Percentiles rank a stretch among this genome's conserved stretches.
Evolutionary conservation across 164 flowering plant species (phyloP).

Genomic region (Brasenia schreberi): DNA sequence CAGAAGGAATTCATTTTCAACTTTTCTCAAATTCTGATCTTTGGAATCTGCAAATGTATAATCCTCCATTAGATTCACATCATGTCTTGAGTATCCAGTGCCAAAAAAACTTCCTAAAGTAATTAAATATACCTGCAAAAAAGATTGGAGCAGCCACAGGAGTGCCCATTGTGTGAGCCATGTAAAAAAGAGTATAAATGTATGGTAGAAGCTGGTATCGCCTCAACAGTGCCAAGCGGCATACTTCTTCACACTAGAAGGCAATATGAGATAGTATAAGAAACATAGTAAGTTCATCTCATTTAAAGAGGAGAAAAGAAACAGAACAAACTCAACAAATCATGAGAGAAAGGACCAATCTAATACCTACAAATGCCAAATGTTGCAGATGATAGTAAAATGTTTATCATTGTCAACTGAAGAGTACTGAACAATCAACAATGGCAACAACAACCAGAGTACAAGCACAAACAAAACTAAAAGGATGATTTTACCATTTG

Average conservation of each 20-base stretch:
- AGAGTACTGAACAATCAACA: too few relatives aligned
- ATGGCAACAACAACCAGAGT: too few relatives aligned
- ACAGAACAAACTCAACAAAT: background rate
- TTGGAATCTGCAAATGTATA: constrained; percentile 52
- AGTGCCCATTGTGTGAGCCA: constrained; percentile 72
- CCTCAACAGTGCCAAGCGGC: constrained; percentile 79
- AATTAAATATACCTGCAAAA: constrained; percentile 53
- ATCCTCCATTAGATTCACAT: constrained; percentile 1
- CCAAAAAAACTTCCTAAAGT: background rate
- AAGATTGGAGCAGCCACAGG: constrained; percentile 78
- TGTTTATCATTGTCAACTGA: too few relatives aligned
- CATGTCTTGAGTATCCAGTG: background rate
- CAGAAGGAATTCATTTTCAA: constrained; percentile 72
- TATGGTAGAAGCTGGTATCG: constrained; percentile 81
- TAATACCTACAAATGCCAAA: background rate
- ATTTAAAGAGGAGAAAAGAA: background rate
- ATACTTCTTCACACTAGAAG: constrained; percentile 81
- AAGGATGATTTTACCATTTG: too few relatives aligned
- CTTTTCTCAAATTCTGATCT: constrained; percentile 54
- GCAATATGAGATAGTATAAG: background rate
- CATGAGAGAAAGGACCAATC: background rate
- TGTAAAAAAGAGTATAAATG: constrained; percentile 73
- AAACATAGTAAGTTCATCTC: background rate
- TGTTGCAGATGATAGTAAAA: too few relatives aligned
- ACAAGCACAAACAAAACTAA: too few relatives aligned